Base-by-base conservation (phyloP, 78 protist species). In the Dictyostelium firmibasis region DNA sequence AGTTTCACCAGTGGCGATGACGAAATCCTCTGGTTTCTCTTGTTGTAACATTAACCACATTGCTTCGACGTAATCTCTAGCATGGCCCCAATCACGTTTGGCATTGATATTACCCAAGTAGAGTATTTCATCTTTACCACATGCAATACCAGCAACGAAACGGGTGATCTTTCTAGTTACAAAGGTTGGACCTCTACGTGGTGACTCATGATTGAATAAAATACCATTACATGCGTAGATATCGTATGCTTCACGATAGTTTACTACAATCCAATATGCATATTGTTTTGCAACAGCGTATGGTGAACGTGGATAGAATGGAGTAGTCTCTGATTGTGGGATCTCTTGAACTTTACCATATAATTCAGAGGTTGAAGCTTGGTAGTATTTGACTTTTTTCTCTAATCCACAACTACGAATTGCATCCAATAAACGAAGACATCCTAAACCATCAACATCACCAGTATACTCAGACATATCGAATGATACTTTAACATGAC, bases 231-330 rank as follows among this genome's bases (percentile, higher is more conserved):
- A 86, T 4, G 97, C 98, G 36, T 84, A 91, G 97, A 98, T 98
- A 33, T 53, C 72, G 86, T 98, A 98, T 9, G 99, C 98, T 89
- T 98, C 99, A 57, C 99, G 96, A 91, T 98, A 98, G 97, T 98
- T 98, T 47, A 97, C 98, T 16, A 83, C 43, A 20, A 87, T 96
- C 99, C 99, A 98, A 97, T 83, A 98, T 4, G 96, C 99, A 83
- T 93, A 98, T 85, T 95, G 98, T 93, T 98, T 98, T 67, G 99
- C 99, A 27, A 96, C 97, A 1, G 97, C 98, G 78, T 97, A 98
- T 29, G 99, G 98, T 33, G 98, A 96, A 76, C 99, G 97, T 43
- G 99, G 99, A 93, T 98, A 97, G 96, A 98, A 98, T 47, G 99
- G 99, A 23, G 99, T 98, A 64, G 93, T 97, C 88, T 98, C 99